Conservation (phyloP, 768 basidiomycete genomes). For the Agaricus blazei region DNA sequence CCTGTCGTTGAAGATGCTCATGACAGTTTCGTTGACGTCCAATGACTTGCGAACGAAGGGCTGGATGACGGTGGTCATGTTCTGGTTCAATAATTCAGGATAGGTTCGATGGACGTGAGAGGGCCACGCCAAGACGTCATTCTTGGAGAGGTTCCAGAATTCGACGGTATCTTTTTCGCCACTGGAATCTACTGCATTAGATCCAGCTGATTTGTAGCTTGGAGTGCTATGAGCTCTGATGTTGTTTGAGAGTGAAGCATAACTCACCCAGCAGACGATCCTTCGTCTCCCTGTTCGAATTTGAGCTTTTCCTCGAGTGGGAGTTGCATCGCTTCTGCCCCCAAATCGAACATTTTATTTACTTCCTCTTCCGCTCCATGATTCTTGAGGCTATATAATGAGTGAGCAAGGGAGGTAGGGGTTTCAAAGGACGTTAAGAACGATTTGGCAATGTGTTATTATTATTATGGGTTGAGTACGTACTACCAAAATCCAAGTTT, state of each 20-base stretch:
- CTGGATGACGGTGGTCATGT: conserved; percentile 41
- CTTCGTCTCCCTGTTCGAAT: conserved; percentile 51
- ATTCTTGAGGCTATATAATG: conserved; percentile 41
- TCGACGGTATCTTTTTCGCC: conserved; percentile 55
- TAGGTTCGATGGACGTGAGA: conserved; percentile 48
- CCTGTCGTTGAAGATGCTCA: conserved; percentile 52
- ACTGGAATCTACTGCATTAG: conserved; percentile 55
- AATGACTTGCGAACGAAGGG: conserved; percentile 58
- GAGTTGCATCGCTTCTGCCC: conserved; percentile 47
- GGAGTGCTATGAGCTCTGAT: conserved; percentile 12
- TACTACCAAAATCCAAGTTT: conserved; percentile 66
- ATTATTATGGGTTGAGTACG: conserved; percentile 19
- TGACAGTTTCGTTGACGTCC: conserved; percentile 45
- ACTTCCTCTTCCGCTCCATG: conserved; percentile 47
- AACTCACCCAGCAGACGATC: conserved; percentile 33
- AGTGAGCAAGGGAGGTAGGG: no score
- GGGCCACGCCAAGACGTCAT: conserved; percentile 63
- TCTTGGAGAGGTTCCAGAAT: conserved; percentile 65
- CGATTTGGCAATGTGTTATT: no score
- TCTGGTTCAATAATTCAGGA: conserved; percentile 43
- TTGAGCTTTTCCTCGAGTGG: conserved; percentile 53
- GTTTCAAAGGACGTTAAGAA: no score
- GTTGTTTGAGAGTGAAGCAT: neutral
- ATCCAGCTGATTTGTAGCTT: conserved; percentile 60
- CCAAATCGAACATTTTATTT: conserved; percentile 50